Evolutionary conservation across 345 rosid species (phyloP).

Genomic region (Heritiera littoralis): DNA sequence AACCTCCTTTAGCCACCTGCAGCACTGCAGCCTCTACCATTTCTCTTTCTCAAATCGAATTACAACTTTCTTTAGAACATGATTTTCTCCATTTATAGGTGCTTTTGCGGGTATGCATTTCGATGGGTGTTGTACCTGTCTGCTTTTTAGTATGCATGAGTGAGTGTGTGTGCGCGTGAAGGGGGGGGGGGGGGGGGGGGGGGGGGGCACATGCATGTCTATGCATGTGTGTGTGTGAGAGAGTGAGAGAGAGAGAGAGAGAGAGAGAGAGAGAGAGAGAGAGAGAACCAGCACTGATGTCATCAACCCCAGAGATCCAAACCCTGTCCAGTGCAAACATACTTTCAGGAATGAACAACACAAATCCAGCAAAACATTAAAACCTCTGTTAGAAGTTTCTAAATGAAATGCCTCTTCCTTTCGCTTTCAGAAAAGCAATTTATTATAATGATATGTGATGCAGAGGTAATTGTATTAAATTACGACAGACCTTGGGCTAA

Average conservation of each 20-base stretch:
- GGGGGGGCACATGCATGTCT: too few species aligned
- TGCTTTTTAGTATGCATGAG: background rate
- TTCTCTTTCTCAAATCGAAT: background rate
- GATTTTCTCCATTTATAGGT: background rate
- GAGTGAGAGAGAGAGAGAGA: conserved; percentile 12
- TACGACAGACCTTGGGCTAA: conserved; percentile 79
- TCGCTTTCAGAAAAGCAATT: background rate
- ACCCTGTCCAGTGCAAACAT: conserved; percentile 48
- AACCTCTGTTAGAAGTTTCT: background rate
- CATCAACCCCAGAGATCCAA: conserved; percentile 98
- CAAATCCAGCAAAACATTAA: background rate
- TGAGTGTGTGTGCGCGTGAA: background rate
- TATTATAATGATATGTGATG: background rate
- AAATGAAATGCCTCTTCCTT: background rate
- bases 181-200: too few species aligned
- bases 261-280: conserved; percentile 18
- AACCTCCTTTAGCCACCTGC: background rate
- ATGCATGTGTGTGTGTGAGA: background rate
- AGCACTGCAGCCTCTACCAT: background rate
- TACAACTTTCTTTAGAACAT: background rate
- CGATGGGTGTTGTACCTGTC: background rate
- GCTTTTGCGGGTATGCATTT: background rate
- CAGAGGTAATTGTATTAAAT: background rate
- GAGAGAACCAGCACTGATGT: conserved; percentile 79
- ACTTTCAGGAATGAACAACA: conserved; percentile 11